phyloP scores from a whole-genome alignment of 148 eudicot species.

The Amaranthus hypochondriacus region DNA sequence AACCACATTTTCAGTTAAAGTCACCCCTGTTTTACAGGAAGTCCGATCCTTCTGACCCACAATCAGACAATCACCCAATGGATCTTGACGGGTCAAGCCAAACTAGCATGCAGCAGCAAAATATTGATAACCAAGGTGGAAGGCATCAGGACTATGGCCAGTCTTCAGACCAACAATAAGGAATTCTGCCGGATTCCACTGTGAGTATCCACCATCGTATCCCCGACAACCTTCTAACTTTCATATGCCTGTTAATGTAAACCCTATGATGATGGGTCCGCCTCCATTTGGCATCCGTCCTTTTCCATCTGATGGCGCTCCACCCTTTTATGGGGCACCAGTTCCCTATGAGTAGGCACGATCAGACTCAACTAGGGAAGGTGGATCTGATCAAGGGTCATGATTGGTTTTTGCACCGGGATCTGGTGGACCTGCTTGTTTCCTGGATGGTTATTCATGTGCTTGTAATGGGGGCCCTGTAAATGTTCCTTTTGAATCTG shows the following conservation, averaged over 20 bases:
- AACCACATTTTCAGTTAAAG: constrained; percentile 47
- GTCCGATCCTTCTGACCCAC: constrained; percentile 36
- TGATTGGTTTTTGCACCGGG: constrained; percentile 44
- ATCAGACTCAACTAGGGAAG: constrained; percentile 45
- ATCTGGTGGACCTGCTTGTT: constrained; percentile 33
- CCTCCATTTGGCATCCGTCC: constrained; percentile 61
- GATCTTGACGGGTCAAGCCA: constrained; percentile 35
- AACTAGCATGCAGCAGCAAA: constrained; percentile 36
- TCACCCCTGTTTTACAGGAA: constrained; percentile 44
- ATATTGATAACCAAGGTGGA: constrained; percentile 34
- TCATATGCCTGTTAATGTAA: constrained; percentile 39
- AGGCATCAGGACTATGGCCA: constrained; percentile 38
- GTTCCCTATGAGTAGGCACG: constrained; percentile 40
- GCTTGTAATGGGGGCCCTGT: constrained; percentile 50
- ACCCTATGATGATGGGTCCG: constrained; percentile 32
- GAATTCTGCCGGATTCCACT: constrained; percentile 34
- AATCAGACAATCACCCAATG: constrained; percentile 35
- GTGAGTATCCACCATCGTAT: constrained; percentile 31
- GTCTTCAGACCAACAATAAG: constrained; percentile 31
- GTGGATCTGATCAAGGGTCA: constrained; percentile 46
- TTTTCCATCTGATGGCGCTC: constrained; percentile 55
- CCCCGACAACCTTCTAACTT: constrained; percentile 40
- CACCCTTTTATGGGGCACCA: constrained; percentile 49
- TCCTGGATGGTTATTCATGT: constrained; percentile 40
- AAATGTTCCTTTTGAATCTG: constrained; percentile 37